Evolutionary conservation across 164 flowering plant species (phyloP).

Genomic region (Piper longum): DNA sequence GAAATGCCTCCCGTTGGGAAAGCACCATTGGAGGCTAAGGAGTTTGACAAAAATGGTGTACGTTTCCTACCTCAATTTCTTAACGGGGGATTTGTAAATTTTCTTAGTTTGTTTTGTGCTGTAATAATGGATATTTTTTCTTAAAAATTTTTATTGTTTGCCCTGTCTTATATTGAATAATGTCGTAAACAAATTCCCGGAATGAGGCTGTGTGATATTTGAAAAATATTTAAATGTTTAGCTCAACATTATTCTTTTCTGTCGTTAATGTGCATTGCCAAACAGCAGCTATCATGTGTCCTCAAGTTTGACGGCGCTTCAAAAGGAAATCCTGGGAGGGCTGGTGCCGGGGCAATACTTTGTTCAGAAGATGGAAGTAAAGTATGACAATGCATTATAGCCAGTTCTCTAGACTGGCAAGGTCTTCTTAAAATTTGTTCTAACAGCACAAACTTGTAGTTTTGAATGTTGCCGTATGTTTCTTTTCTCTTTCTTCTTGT

Average conservation of each 20-base stretch:
- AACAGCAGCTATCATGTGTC: constrained; percentile 36
- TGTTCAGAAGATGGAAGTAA: constrained; percentile 57
- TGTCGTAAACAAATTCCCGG: too few relatives aligned
- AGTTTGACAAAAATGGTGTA: constrained; percentile 16
- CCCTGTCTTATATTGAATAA: not conserved
- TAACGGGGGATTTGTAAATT: not conserved
- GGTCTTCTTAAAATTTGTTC: not conserved
- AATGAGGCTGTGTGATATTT: too few relatives aligned
- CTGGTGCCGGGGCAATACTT: constrained; percentile 86
- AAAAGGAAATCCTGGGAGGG: constrained; percentile 90
- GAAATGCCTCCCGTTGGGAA: constrained; percentile 18
- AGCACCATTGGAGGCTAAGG: constrained; percentile 24
- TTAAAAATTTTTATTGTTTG: too few relatives aligned
- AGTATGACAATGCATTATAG: constrained; percentile 21
- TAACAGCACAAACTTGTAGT: not conserved
- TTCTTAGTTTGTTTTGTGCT: too few relatives aligned
- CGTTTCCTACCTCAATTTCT: constrained; percentile 4
- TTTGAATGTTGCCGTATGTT: not conserved
- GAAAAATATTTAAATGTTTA: too few relatives aligned
- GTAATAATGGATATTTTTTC: too few relatives aligned
- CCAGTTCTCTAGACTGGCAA: not conserved
- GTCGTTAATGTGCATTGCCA: not conserved
- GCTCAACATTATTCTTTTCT: not conserved
- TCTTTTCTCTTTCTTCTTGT: not conserved
- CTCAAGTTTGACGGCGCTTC: constrained; percentile 96